phyloP scores from a whole-genome alignment of 768 basidiomycete genomes.

The Amanita pallidorosea region DNA sequence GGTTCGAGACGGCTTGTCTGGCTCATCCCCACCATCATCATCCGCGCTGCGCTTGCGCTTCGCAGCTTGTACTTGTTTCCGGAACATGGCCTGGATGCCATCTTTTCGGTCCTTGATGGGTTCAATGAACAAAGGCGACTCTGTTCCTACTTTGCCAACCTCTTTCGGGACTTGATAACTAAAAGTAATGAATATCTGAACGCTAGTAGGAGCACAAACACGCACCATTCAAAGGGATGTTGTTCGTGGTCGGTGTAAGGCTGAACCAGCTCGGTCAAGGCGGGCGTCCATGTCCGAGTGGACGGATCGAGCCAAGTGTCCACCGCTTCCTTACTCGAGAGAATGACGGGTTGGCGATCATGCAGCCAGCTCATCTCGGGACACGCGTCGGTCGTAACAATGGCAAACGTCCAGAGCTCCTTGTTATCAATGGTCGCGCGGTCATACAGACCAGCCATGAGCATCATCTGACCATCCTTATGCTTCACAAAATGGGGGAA shows the following conservation, averaged over 20 bases:
- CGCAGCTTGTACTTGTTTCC: constrained; percentile 33
- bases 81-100: constrained; percentile 78
- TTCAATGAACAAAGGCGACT: constrained; percentile 74
- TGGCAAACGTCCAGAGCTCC: constrained; percentile 72
- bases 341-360: constrained; percentile 79
- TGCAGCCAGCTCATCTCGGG: constrained; percentile 79
- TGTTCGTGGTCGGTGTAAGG: constrained; percentile 40
- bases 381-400: constrained; percentile 76
- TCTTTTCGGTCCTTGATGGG: constrained; percentile 74
- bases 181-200: not conserved
- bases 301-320: constrained; percentile 75
- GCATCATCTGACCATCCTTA: constrained; percentile 54
- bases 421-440: constrained; percentile 50
- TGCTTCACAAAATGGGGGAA: constrained; percentile 75
- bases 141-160: constrained; percentile 81
- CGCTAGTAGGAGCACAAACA: not conserved
- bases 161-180: constrained; percentile 88
- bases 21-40: not conserved
- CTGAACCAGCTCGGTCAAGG: constrained; percentile 47
- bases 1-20: not conserved
- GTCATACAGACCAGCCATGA: constrained; percentile 87
- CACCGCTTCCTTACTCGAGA: constrained; percentile 51
- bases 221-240: constrained; percentile 60
- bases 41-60: constrained; percentile 2
- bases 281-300: constrained; percentile 49